Evolutionary conservation across 1,284 basidiomycete genomes (phyloP).

Genomic region (Pholiota adiposa): DNA sequence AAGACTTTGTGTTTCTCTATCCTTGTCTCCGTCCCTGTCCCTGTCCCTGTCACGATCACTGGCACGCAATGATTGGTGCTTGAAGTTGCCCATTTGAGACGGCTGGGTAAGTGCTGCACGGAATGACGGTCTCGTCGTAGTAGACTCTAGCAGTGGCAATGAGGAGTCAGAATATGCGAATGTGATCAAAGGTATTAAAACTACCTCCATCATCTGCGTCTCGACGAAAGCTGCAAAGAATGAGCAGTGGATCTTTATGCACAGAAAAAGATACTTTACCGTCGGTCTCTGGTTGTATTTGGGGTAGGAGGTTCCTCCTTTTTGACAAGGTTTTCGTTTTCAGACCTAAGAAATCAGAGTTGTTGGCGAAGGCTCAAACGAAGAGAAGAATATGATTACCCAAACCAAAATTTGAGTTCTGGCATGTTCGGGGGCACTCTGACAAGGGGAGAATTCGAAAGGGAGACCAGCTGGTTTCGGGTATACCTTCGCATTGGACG

Average conservation of each 20-base stretch:
- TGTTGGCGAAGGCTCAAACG: conserved; percentile 23
- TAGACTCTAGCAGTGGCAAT: conserved; percentile 43
- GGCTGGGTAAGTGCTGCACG: conserved; percentile 75
- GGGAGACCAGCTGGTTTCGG: conserved; percentile 65
- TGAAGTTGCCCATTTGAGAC: conserved; percentile 89
- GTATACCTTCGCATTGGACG: conserved; percentile 66
- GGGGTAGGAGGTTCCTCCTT: conserved; percentile 67
- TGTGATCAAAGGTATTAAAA: conserved; percentile 20
- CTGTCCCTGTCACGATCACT: conserved; percentile 66
- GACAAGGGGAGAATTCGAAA: conserved; percentile 81
- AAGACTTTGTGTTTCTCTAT: conserved; percentile 62
- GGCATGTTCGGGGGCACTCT: conserved; percentile 77
- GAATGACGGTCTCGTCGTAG: conserved; percentile 63
- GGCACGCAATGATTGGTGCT: conserved; percentile 78
- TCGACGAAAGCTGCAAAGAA: conserved; percentile 62
- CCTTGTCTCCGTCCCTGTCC: conserved; percentile 54
- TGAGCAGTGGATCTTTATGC: conserved; percentile 18
- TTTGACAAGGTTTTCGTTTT: conserved; percentile 60
- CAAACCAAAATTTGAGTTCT: conserved; percentile 84
- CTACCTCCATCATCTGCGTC: conserved; percentile 75
- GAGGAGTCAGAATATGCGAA: conserved; percentile 16
- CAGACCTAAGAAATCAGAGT: conserved; percentile 43
- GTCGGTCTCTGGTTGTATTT: conserved; percentile 62
- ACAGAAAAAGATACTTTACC: conserved; percentile 40
- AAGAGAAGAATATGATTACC: conserved; percentile 51